Percentiles rank a stretch among this genome's conserved stretches.
These are phyloP conservation scores for Chrysanthemum lavandulifolium DNA, from an alignment of 129 eudicot genomes.

Conservation along the genomic window DNA sequence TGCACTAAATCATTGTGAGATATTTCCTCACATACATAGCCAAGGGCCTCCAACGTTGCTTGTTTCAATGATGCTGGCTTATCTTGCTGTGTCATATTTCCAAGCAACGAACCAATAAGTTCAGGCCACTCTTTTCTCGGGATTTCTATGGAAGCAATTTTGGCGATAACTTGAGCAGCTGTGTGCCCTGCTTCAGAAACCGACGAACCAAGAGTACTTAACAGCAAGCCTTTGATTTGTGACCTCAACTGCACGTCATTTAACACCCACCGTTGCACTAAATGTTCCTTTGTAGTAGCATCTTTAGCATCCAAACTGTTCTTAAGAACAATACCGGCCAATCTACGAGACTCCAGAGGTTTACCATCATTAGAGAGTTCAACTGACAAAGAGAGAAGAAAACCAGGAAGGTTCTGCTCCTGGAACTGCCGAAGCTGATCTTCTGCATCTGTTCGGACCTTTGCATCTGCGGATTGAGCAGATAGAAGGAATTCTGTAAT, in stretches of 20 bases:
- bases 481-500: constrained; percentile 70
- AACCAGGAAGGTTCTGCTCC: constrained; percentile 76
- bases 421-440: constrained; percentile 60
- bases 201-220: constrained; percentile 72
- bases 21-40: constrained; percentile 90
- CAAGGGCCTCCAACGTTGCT: constrained; percentile 85
- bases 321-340: constrained; percentile 90
- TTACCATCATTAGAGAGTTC: constrained; percentile 79
- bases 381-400: constrained; percentile 64
- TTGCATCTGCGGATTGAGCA: constrained; percentile 80
- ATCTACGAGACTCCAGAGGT: constrained; percentile 75
- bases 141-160: constrained; percentile 77
- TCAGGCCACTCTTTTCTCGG: constrained; percentile 94
- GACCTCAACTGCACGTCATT: constrained; percentile 53
- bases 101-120: constrained; percentile 62
- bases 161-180: constrained; percentile 89
- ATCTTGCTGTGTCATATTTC: constrained; percentile 71
- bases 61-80: constrained; percentile 68
- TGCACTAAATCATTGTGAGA: constrained; percentile 78
- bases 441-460: constrained; percentile 77
- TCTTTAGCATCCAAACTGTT: constrained; percentile 91
- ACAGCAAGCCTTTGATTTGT: constrained; percentile 60
- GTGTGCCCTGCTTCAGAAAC: constrained; percentile 78
- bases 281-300: constrained; percentile 54
- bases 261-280: constrained; percentile 69